Conservation (phyloP, 108 stramenopile species). For the Nitzschia palea region DNA sequence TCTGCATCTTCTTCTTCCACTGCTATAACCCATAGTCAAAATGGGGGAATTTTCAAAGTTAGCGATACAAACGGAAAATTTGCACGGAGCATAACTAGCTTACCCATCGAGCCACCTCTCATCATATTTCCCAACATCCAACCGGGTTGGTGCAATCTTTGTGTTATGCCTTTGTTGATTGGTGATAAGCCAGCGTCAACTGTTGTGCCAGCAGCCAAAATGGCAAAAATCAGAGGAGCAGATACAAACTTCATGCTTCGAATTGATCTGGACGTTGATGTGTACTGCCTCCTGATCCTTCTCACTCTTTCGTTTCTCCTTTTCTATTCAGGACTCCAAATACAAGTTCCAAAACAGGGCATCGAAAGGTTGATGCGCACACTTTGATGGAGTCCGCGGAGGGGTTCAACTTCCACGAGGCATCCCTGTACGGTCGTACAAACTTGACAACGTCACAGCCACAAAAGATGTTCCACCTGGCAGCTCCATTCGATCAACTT, state of each 20-base stretch:
- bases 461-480: not conserved
- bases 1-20: conserved; percentile 24
- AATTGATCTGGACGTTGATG: too few relatives aligned
- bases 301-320: too few relatives aligned
- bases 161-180: not conserved
- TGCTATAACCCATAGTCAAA: not conserved
- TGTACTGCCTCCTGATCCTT: too few relatives aligned
- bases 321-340: not conserved
- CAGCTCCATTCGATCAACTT: too few relatives aligned
- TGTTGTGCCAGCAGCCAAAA: not conserved
- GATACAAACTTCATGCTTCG: conserved; percentile 24
- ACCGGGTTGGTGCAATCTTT: conserved; percentile 6
- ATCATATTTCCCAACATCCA: conserved; percentile 15
- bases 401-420: conserved; percentile 9
- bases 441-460: not conserved
- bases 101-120: conserved; percentile 37
- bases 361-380: too few relatives aligned
- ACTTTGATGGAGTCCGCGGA: too few relatives aligned
- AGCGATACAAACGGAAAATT: not conserved
- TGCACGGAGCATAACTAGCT: conserved; percentile 3
- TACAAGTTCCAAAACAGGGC: too few relatives aligned
- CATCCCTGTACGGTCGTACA: not conserved
- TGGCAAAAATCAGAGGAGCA: conserved; percentile 16
- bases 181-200: conserved; percentile 23
- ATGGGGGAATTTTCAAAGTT: not conserved